Percentiles rank a stretch among this genome's conserved stretches.
These are phyloP conservation scores for Choanephora cucurbitarum DNA, from an alignment of 371 early-diverging fungal genomes.

Conservation along the genomic window DNA sequence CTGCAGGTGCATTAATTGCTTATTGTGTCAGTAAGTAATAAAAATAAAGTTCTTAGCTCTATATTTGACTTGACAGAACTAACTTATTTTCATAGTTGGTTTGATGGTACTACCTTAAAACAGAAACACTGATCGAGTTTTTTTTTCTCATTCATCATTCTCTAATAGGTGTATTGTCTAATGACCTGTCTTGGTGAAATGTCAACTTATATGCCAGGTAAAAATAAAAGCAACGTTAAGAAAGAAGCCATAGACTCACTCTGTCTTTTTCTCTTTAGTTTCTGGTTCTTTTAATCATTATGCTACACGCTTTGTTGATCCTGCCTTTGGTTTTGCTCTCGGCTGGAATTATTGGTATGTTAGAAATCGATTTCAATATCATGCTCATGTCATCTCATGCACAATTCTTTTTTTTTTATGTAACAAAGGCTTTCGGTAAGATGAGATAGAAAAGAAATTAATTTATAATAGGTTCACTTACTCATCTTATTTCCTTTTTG, in stretches of 20 bases:
- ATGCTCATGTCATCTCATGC: background rate
- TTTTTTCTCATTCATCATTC: too few relatives aligned
- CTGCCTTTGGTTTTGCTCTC: constrained; percentile 78
- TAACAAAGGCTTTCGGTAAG: constrained; percentile 37
- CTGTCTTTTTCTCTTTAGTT: constrained; percentile 30
- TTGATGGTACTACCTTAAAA: constrained; percentile 33
- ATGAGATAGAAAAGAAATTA: too few relatives aligned
- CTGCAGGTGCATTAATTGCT: constrained; percentile 53
- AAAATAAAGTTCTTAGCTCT: too few relatives aligned
- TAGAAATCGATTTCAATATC: constrained; percentile 19
- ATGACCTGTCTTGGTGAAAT: constrained; percentile 85
- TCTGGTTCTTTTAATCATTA: constrained; percentile 86
- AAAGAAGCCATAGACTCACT: background rate
- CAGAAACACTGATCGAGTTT: too few relatives aligned
- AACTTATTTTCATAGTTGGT: constrained; percentile 28
- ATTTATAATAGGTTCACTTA: too few relatives aligned
- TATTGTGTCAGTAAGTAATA: constrained; percentile 53
- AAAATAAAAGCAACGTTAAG: background rate
- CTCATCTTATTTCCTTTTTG: constrained; percentile 7
- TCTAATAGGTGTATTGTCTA: constrained; percentile 73
- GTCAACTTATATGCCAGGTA: constrained; percentile 68
- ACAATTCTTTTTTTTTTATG: background rate
- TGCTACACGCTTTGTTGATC: constrained; percentile 84
- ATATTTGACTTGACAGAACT: background rate
- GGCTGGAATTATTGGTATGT: constrained; percentile 84